Conservation (phyloP, 2,329 filamentous ascomycete genomes). For the Arachnomyces sp. region DNA sequence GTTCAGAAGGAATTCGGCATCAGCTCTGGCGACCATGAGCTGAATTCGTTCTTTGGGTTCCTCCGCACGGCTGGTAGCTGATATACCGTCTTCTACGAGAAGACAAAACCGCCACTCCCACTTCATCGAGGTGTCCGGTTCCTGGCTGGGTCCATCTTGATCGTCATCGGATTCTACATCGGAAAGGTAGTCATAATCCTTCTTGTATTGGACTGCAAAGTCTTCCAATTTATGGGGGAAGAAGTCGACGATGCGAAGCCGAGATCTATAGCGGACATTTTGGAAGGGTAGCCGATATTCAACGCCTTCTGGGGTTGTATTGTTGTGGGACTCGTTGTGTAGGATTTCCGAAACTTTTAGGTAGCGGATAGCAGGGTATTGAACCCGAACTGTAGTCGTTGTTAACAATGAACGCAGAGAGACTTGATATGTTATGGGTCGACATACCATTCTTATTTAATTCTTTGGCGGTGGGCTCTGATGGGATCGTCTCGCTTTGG, state of each 20-base stretch:
- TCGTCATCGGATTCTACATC: slow-evolving; percentile 25
- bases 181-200: slow-evolving; percentile 46
- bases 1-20: slow-evolving; percentile 49
- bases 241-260: slow-evolving; percentile 75
- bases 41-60: slow-evolving; percentile 48
- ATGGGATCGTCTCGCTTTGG: slow-evolving; percentile 20
- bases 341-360: slow-evolving; percentile 42
- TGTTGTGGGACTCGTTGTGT: slow-evolving; percentile 38
- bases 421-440: neutral
- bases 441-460: slow-evolving; percentile 37
- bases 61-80: slow-evolving; percentile 18
- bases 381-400: slow-evolving; percentile 38
- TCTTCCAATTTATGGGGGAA: slow-evolving; percentile 60
- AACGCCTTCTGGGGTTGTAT: slow-evolving; percentile 38
- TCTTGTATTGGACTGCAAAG: slow-evolving; percentile 51
- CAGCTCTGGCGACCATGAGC: slow-evolving; percentile 56
- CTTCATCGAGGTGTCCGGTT: slow-evolving; percentile 11
- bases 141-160: slow-evolving; percentile 10
- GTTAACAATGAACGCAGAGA: slow-evolving; percentile 9
- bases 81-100: slow-evolving; percentile 61
- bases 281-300: slow-evolving; percentile 57
- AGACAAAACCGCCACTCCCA: slow-evolving; percentile 87
- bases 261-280: slow-evolving; percentile 60
- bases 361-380: slow-evolving; percentile 33
- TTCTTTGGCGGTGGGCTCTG: slow-evolving; percentile 20